Conservation (phyloP, 345 rosid species). For the Erucastrum elatum region DNA sequence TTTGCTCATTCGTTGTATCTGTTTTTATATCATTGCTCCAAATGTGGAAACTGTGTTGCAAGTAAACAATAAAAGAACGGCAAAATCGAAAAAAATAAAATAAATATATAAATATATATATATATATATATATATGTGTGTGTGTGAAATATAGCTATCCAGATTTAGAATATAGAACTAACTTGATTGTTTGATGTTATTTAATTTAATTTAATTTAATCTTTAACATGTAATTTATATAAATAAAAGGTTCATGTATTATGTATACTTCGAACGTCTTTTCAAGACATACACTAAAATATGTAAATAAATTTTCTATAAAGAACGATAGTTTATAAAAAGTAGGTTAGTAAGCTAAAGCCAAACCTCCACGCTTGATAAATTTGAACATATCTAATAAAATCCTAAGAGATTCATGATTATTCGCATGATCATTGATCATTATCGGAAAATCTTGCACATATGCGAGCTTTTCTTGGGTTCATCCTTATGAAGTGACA, state of each 20-base stretch:
- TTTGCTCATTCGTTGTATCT: not conserved
- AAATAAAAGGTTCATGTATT: not conserved
- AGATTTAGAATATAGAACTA: not conserved
- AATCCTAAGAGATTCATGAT: not conserved
- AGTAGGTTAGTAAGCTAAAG: not conserved
- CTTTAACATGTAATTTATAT: not conserved
- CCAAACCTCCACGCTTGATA: constrained; percentile 22
- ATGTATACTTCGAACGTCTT: not conserved
- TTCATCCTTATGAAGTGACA: too few species aligned
- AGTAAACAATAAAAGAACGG: too few species aligned
- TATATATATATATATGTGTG: not conserved
- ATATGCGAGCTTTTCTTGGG: not conserved
- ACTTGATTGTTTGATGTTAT: not conserved
- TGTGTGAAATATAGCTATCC: not conserved
- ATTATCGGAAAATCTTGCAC: not conserved
- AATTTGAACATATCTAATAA: not conserved
- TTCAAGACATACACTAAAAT: not conserved
- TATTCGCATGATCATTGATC: constrained; percentile 1
- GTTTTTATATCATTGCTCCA: constrained; percentile 8
- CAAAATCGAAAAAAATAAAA: too few species aligned
- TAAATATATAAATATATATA: too few species aligned
- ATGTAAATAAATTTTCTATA: not conserved
- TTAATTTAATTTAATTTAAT: not conserved
- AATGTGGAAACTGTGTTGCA: too few species aligned
- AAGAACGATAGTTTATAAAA: not conserved